A percentile compares a stretch with the other conserved stretches of the same genome.
Conservation (phyloP, 2,329 filamentous ascomycete genomes). For the Talaromyces marneffei region DNA sequence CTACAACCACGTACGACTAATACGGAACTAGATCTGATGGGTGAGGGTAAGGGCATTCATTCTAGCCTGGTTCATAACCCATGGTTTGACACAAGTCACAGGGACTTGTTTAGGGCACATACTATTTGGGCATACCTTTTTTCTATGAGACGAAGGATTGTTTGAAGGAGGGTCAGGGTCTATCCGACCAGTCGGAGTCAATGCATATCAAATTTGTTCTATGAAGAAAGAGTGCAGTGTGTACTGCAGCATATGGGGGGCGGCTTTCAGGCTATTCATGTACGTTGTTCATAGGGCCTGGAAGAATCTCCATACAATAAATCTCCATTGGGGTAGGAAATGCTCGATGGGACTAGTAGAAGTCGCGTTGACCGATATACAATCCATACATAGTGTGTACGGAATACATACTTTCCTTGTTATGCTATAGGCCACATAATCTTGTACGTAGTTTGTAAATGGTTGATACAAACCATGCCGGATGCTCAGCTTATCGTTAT, state of each 20-base stretch:
- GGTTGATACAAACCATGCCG: neutral
- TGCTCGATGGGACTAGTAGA: too few species aligned
- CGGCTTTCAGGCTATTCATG: neutral
- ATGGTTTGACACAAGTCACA: neutral
- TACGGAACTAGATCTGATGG: neutral
- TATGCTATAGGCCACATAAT: neutral
- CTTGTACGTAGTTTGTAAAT: neutral
- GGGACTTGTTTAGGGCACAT: neutral
- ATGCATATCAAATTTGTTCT: neutral
- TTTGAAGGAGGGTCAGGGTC: neutral
- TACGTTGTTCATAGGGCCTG: neutral
- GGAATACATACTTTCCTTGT: neutral
- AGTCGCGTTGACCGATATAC: neutral
- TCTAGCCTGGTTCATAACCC: neutral
- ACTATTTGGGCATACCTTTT: neutral
- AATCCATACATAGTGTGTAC: neutral
- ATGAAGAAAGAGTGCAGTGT: neutral
- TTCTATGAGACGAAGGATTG: neutral
- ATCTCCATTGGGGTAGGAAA: neutral
- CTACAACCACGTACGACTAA: neutral
- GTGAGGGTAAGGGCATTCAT: conserved; percentile 3
- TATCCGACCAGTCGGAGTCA: neutral
- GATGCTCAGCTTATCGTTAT: neutral
- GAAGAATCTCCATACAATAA: neutral
- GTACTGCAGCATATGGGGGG: neutral